Conservation (phyloP, 2,329 filamentous ascomycete species). For the Hymenoscyphus infarciens region DNA sequence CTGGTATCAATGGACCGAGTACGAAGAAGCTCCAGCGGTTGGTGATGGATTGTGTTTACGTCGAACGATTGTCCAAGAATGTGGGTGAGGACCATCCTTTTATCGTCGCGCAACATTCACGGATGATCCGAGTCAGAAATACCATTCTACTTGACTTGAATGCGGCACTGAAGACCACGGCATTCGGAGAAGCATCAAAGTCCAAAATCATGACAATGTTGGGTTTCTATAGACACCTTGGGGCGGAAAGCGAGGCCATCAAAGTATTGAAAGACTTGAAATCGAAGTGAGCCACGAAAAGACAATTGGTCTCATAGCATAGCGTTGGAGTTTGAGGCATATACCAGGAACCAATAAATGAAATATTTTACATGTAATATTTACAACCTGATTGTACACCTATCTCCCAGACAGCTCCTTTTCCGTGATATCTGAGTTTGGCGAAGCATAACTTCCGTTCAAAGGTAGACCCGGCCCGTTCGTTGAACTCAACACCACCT, state of each 20-base stretch:
- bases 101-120: conserved; percentile 51
- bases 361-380: conserved; percentile 40
- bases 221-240: conserved; percentile 58
- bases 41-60: conserved; percentile 53
- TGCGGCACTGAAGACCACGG: conserved; percentile 57
- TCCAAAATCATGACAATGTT: conserved; percentile 51
- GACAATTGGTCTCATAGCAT: conserved; percentile 36
- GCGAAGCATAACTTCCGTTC: conserved; percentile 70
- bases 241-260: conserved; percentile 55
- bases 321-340: conserved; percentile 43
- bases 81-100: conserved; percentile 61
- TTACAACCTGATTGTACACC: conserved; percentile 32
- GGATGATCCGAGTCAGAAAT: conserved; percentile 55
- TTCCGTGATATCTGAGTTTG: conserved; percentile 53
- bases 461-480: conserved; percentile 83
- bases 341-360: conserved; percentile 27
- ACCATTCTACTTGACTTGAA: conserved; percentile 64
- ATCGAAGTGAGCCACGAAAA: conserved; percentile 16
- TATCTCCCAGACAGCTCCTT: conserved; percentile 48
- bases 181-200: conserved; percentile 38
- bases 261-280: conserved; percentile 41
- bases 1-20: conserved; percentile 34
- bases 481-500: conserved; percentile 80
- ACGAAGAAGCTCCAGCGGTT: conserved; percentile 47
- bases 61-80: conserved; percentile 48